Base-by-base conservation (phyloP, 148 eudicot genomes). In the Rhododendron griersonianum region DNA sequence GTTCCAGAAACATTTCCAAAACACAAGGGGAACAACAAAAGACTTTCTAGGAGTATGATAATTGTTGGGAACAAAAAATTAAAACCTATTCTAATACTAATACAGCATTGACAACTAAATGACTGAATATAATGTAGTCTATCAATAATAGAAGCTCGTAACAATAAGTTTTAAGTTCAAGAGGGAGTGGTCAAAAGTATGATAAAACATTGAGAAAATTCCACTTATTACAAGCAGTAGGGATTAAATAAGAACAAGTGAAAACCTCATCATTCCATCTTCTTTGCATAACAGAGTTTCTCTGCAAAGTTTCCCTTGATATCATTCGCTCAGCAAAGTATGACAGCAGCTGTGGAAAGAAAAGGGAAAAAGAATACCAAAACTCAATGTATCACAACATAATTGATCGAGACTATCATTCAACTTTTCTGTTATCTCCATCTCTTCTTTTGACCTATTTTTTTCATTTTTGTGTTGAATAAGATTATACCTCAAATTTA, bases 251-350 rank as follows among this genome's bases (percentile, higher is more conserved):
- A 25, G 74, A 25, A 53, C 0, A 53, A 13, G 57, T 53, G 18
- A 25, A 28, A 69, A 69, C 99, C 99, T 96, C 89, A 83, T 84
- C 86, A 75, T 91, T 93, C 67, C 11, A 82, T 47, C 73, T 85
- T 90, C 89, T 91, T 87, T 95, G 98, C 98, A 92, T 90, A 73
- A 96, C 94, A 85, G 81, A 83, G 87, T 96, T 96, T 84, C 96
- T 92, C 48, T 83, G 88, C 81, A 96, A 86, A 83, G 98, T 96
- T 81, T 91, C 92, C 44, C 85, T 88, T 45, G 96, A 92, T 90
- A 96, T 95, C 98, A 91, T 93, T 86, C 99, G 91, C 88, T 93
- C 96, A 23, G 98, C 93, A 88, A 96, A 96, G 86, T 91, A 96
- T 23, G 86, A 91, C 84, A 91, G 88, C 80, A 96, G 88, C 99